These are phyloP conservation scores for Agrostemma githago DNA, from an alignment of 148 eudicot genomes.

Conservation along the genomic window DNA sequence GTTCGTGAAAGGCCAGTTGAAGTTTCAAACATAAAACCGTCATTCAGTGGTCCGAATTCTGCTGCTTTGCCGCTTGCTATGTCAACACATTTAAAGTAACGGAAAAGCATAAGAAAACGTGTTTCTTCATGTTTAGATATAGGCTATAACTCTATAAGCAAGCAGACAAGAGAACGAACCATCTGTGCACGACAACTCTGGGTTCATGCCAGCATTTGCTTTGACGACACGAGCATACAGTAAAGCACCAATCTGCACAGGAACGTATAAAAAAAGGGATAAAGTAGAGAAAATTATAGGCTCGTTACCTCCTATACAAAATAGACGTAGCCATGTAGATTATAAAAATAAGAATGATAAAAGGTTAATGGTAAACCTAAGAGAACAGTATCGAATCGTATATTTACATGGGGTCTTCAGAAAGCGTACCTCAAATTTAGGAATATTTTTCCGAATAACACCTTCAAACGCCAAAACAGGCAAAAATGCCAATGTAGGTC, in stretches of 20 bases:
- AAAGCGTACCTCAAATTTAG: slow-evolving; percentile 77
- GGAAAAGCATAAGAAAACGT: slow-evolving; percentile 10
- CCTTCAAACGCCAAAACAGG: slow-evolving; percentile 99
- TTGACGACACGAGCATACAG: slow-evolving; percentile 83
- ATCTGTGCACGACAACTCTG: slow-evolving; percentile 92
- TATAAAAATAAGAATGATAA: too few species aligned
- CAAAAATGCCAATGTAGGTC: slow-evolving; percentile 77
- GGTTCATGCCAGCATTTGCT: slow-evolving; percentile 88
- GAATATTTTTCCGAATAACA: slow-evolving; percentile 85
- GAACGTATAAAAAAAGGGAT: slow-evolving; percentile 11
- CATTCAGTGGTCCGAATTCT: slow-evolving; percentile 84
- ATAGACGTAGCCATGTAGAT: too few species aligned
- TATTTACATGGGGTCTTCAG: too few species aligned
- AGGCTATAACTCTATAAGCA: background rate
- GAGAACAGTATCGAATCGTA: too few species aligned
- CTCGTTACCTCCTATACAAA: too few species aligned
- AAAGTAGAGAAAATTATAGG: background rate
- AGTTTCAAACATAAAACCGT: slow-evolving; percentile 84
- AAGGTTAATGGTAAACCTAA: background rate
- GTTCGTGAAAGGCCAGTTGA: slow-evolving; percentile 88
- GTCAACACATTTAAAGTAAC: slow-evolving; percentile 20
- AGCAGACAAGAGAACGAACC: slow-evolving; percentile 42
- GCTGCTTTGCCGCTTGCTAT: slow-evolving; percentile 84
- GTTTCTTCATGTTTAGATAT: background rate
- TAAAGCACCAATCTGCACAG: slow-evolving; percentile 74